Percentiles rank a stretch among this genome's conserved stretches.
Evolutionary conservation across 352 stramenopile genomes (phyloP).

Genomic region (Pythium brassicae): DNA sequence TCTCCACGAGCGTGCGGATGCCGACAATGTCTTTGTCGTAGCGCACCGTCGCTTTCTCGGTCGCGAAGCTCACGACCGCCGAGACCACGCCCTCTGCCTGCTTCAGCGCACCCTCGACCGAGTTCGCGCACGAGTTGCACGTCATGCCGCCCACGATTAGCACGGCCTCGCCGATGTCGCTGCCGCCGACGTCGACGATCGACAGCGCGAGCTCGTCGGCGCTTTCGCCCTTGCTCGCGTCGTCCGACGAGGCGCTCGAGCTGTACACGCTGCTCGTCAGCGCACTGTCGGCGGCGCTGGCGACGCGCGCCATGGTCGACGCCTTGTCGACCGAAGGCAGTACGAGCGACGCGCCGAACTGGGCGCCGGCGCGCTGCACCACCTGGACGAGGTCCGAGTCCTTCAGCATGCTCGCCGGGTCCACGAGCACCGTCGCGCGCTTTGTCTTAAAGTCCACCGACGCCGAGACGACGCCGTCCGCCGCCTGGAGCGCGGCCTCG

Average conservation of each 20-base stretch:
- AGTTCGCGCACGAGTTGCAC: conserved; percentile 89
- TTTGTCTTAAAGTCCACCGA: conserved; percentile 67
- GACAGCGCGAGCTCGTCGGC: conserved; percentile 30
- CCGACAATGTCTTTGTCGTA: conserved; percentile 76
- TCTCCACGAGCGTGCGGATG: conserved; percentile 82
- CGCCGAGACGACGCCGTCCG: conserved; percentile 59
- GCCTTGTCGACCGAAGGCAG: not conserved
- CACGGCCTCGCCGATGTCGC: conserved; percentile 55
- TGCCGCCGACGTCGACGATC: conserved; percentile 21
- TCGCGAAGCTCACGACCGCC: conserved; percentile 83
- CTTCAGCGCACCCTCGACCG: conserved; percentile 86
- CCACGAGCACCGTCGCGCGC: conserved; percentile 53
- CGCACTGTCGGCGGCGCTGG: conserved; percentile 1
- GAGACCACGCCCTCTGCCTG: conserved; percentile 69
- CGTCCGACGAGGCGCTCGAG: conserved; percentile 4
- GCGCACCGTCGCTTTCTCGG: conserved; percentile 73
- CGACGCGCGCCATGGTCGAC: not conserved
- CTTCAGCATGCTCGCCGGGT: conserved; percentile 49
- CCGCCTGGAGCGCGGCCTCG: conserved; percentile 47
- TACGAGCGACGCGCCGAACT: conserved; percentile 24
- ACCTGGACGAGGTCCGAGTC: conserved; percentile 54
- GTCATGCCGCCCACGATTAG: conserved; percentile 88
- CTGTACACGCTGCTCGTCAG: conserved; percentile 5
- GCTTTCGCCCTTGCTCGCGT: conserved; percentile 5
- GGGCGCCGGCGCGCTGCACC: conserved; percentile 33